Evolutionary conservation across 2,329 filamentous ascomycete species (phyloP).

Genomic region (Microascus cirrosus): DNA sequence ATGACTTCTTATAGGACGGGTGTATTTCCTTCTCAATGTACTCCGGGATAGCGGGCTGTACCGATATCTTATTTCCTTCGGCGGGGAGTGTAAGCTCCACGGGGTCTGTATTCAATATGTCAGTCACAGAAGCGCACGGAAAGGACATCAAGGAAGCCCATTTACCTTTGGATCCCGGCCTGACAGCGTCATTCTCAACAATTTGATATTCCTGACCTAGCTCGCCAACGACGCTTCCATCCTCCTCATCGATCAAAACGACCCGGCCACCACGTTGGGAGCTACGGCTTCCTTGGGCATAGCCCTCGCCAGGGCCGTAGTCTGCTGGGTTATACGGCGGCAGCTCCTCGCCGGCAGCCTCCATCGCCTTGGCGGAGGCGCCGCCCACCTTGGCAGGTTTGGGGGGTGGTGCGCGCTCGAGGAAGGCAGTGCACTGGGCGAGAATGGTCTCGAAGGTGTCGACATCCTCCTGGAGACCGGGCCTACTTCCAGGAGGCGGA

Average conservation of each 20-base stretch:
- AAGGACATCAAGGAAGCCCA: not conserved
- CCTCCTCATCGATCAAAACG: constrained; percentile 88
- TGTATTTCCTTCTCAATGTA: constrained; percentile 72
- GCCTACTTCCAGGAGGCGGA: constrained; percentile 58
- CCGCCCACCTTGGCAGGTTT: constrained; percentile 15
- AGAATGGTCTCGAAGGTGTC: constrained; percentile 97
- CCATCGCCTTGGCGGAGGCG: constrained; percentile 25
- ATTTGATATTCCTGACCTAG: constrained; percentile 72
- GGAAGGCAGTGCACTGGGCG: constrained; percentile 93
- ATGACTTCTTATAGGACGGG: constrained; percentile 82
- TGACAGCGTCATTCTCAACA: constrained; percentile 63
- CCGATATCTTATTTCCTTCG: constrained; percentile 53
- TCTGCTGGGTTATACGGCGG: constrained; percentile 70
- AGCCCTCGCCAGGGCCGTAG: constrained; percentile 71
- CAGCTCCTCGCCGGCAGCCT: constrained; percentile 29
- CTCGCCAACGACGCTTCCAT: constrained; percentile 91
- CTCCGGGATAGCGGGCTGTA: constrained; percentile 55
- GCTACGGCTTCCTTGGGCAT: constrained; percentile 53
- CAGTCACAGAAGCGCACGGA: not conserved
- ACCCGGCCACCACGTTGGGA: constrained; percentile 55
- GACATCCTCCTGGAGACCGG: constrained; percentile 76
- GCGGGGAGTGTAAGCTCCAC: constrained; percentile 67
- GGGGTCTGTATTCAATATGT: constrained; percentile 36
- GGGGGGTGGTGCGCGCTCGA: constrained; percentile 67
- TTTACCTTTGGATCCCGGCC: constrained; percentile 89